These are phyloP conservation scores for Trypanosoma mega DNA, from an alignment of 208 protist species.

Conservation along the genomic window DNA sequence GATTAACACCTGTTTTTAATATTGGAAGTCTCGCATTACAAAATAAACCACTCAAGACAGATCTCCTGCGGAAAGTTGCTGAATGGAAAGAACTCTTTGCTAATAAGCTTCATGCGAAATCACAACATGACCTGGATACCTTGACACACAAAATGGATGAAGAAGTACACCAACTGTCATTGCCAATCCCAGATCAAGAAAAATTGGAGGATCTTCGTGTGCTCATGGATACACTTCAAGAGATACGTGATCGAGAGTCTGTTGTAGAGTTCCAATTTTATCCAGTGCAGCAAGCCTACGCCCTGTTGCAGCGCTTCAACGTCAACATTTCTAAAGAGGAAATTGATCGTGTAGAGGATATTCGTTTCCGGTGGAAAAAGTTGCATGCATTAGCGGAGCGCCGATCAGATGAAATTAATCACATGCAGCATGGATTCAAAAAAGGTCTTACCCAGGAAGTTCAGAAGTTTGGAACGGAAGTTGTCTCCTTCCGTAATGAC, in stretches of 20 bases:
- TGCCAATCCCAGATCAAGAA: slow-evolving; percentile 92
- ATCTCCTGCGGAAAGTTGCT: slow-evolving; percentile 84
- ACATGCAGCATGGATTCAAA: slow-evolving; percentile 94
- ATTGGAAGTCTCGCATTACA: slow-evolving; percentile 93
- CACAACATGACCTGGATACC: slow-evolving; percentile 83
- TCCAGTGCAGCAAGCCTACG: slow-evolving; percentile 94
- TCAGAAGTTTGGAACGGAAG: slow-evolving; percentile 92
- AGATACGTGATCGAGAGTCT: slow-evolving; percentile 92
- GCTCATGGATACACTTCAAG: slow-evolving; percentile 91
- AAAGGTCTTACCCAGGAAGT: slow-evolving; percentile 91
- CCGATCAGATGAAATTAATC: slow-evolving; percentile 87
- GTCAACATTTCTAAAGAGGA: slow-evolving; percentile 96
- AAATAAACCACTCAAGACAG: slow-evolving; percentile 93
- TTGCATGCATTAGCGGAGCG: slow-evolving; percentile 78
- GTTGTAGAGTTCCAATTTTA: slow-evolving; percentile 93
- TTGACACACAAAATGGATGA: slow-evolving; percentile 95
- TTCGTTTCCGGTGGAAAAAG: slow-evolving; percentile 93
- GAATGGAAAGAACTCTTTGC: slow-evolving; percentile 96
- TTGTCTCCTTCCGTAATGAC: slow-evolving; percentile 93
- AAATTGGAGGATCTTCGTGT: slow-evolving; percentile 94
- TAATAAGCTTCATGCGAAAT: slow-evolving; percentile 92
- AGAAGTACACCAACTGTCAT: slow-evolving; percentile 78
- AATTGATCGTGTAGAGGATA: slow-evolving; percentile 92
- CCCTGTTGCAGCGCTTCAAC: slow-evolving; percentile 89
- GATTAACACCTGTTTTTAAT: slow-evolving; percentile 82